Percentiles rank a stretch among this genome's conserved stretches.
phyloP scores from a whole-genome alignment of 2,329 filamentous ascomycete genomes.

The Neurospora sp. region DNA sequence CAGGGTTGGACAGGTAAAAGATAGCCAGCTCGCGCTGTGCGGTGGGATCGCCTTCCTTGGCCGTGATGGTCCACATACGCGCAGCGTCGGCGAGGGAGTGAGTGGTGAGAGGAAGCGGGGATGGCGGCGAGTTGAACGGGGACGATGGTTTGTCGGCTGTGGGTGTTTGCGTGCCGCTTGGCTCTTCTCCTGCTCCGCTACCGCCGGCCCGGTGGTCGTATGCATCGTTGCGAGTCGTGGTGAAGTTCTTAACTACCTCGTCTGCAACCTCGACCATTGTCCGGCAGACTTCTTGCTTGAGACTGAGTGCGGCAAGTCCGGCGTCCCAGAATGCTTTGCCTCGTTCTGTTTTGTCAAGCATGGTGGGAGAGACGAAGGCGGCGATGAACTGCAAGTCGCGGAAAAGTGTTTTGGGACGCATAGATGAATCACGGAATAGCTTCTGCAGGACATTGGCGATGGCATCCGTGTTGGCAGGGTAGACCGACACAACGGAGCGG shows the following conservation, averaged over 20 bases:
- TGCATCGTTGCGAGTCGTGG: conserved; percentile 42
- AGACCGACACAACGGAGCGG: conserved; percentile 38
- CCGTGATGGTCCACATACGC: conserved; percentile 84
- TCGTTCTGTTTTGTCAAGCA: conserved; percentile 51
- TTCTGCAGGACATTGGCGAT: conserved; percentile 57
- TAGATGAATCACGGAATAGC: conserved; percentile 55
- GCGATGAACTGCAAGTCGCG: conserved; percentile 70
- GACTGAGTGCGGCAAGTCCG: conserved; percentile 72
- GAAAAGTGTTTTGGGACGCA: conserved; percentile 72
- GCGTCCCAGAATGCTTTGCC: conserved; percentile 86
- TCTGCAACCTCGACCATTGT: conserved; percentile 60
- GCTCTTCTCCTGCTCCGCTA: conserved; percentile 1
- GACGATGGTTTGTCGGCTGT: conserved; percentile 7
- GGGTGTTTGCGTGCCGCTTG: neutral
- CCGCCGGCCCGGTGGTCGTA: conserved; percentile 8
- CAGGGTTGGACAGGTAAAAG: conserved; percentile 85
- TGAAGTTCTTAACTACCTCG: conserved; percentile 49
- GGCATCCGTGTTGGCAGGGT: conserved; percentile 47
- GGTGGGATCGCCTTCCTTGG: conserved; percentile 79
- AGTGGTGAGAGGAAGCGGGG: conserved; percentile 40
- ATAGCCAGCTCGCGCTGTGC: conserved; percentile 89
- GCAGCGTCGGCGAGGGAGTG: conserved; percentile 73
- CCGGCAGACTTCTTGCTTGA: conserved; percentile 79
- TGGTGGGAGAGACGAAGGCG: conserved; percentile 49
- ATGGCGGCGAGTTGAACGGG: conserved; percentile 28